Base-by-base conservation (phyloP, 352 stramenopile genomes). In the Saprolegnia parasitica region DNA sequence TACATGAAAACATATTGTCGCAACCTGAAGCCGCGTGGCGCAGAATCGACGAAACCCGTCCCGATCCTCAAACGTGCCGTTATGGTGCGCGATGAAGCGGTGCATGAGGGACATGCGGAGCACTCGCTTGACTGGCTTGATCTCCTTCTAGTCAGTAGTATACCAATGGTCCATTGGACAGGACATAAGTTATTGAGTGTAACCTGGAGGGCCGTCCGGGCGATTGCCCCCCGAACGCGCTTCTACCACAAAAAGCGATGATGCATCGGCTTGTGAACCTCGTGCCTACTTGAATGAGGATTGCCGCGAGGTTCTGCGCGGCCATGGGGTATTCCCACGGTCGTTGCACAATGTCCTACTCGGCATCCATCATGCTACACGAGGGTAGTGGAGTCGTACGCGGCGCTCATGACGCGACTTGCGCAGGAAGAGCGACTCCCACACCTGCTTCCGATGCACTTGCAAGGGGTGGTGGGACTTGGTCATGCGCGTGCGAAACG, bases 301-400 rank as follows among this genome's bases (percentile, higher is more conserved):
- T 77, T 8, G 86, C 86, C 0, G 87, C 79, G 18, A 96, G 72
- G 42, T 94, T 81, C 72, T 92, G 81, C 29, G 87, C 87, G 1
- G 83, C 82, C 84, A 95, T 93, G 26, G 87, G 86, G 42, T 86
- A 85, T 47, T 89, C 79, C 86, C 86, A 94, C 0, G 84, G 84
- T 39, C 77, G 73, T 42, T 77, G 63, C 10, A 96, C 80, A 54
- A 93, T 86, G 21, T 77, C 78, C 84, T 90, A 71, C n/a, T 52
- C 21, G 13, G 18, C 3, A 13, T 47, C 1, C 54, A 71, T 18
- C 4, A 29, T 39, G 20, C 20, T 4, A 18, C 47, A 20, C 3
- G 3, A 67, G 8, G 35, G 3, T 40, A 60, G 1, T 60, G n/a
- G 2, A 2, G 5, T 55, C 75, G n/a, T 45, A 90, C 85, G 52